Base-by-base conservation (phyloP, 2,329 filamentous ascomycete species). In the Metarhizium sp. region DNA sequence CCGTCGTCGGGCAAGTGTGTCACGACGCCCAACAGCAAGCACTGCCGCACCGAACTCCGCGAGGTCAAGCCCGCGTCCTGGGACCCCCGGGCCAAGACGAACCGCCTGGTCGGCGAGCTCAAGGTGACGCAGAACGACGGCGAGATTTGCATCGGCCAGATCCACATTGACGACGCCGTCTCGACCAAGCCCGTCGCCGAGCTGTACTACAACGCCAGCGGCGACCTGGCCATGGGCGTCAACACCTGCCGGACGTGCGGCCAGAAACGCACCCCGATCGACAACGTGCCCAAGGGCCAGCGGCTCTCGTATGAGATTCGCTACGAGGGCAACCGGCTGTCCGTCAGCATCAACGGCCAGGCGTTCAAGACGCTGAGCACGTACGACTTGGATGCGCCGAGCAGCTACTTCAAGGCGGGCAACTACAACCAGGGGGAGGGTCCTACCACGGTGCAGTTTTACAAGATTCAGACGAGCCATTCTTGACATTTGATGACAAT, bases 41-140 rank as follows among this genome's bases (percentile, higher is more conserved):
- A 75, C 59, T 75, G 73, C 59, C 72, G 71, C 32, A 73, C 69
- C 10, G 73, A 75, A 60, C 62, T 75, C 13, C 71, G 71, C 18
- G 73, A 75, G 62, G 55, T 52, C 16, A 61, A 52, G 34, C 70
- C 69, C 1, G 63, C 51, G 2, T 64, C 57, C 51, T 68, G 56
- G 56, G 25, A 34, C 32, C 53, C 56, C 36, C 51, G 38, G 13
- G 42, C 20, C 36, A 53, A 25, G 8, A 54, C 50, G n/a, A 58
- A 56, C 51, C 36, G 50, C n/a, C 54, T 58, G 13, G 14, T 13
- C 16, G 57, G 13, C 25, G 43, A 45, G n/a, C 60, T 75, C 6
- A 57, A 60, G 42, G 65, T 70, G 0, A 66, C 69, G 57, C 63
- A 69, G 57, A 68, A 67, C 20, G 61, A 63, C 30, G 64, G 68